phyloP scores from a whole-genome alignment of 257 asterid genomes.

The Lavandula angustifolia region DNA sequence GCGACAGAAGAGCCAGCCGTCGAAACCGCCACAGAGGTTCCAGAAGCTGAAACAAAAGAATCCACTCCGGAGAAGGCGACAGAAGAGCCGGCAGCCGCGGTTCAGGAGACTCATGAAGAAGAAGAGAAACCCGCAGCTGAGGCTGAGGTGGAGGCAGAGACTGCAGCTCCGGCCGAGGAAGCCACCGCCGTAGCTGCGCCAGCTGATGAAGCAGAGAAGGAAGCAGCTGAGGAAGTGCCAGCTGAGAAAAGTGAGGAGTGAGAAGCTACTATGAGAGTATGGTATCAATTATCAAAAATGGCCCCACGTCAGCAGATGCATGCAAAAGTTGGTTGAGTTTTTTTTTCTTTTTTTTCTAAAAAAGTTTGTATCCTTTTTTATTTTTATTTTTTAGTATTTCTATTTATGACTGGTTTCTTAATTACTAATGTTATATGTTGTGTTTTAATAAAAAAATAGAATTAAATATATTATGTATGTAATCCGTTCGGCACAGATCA shows the following conservation, averaged over 20 bases:
- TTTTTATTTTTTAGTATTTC: too few relatives aligned
- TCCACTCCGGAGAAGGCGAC: constrained; percentile 27
- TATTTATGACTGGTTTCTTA: too few relatives aligned
- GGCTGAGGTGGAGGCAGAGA: background rate
- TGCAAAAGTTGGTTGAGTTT: constrained; percentile 1
- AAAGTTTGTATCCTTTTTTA: too few relatives aligned
- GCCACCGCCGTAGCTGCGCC: constrained; percentile 23
- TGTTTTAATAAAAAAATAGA: too few relatives aligned
- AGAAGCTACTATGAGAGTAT: constrained; percentile 14
- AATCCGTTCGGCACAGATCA: too few relatives aligned
- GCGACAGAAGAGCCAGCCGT: constrained; percentile 32
- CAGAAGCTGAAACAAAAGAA: constrained; percentile 10
- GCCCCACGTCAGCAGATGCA: background rate
- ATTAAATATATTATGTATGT: too few relatives aligned
- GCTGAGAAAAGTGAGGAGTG: constrained; percentile 49
- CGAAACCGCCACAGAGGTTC: constrained; percentile 30
- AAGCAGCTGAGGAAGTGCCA: constrained; percentile 32
- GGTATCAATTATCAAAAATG: too few relatives aligned
- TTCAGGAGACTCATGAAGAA: constrained; percentile 19
- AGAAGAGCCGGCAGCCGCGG: background rate
- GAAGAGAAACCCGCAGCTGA: constrained; percentile 8
- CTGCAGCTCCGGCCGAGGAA: constrained; percentile 33
- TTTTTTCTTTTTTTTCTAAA: background rate
- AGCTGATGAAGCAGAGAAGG: background rate
- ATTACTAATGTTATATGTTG: too few relatives aligned